A percentile compares a stretch with the other conserved stretches of the same genome.
Evolutionary conservation across 2,329 filamentous ascomycete species (phyloP).

Genomic region (Penicillium brevicompactum): DNA sequence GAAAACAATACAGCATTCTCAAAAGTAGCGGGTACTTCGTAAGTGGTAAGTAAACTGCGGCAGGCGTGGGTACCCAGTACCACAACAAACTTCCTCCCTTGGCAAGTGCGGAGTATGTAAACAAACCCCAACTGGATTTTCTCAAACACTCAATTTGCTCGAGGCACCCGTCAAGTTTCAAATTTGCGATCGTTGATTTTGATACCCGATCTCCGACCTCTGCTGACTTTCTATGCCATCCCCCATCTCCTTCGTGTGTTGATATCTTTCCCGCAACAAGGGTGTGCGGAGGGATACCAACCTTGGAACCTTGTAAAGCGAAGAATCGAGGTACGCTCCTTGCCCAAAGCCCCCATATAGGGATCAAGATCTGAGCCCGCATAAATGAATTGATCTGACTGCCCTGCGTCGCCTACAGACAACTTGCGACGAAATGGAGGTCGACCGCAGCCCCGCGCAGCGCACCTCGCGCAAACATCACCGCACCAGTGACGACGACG

Average conservation of each 20-base stretch:
- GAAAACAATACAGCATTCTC: slow-evolving; percentile 4
- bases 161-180: neutral
- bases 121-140: slow-evolving; percentile 16
- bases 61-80: slow-evolving; percentile 14
- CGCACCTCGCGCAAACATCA: slow-evolving; percentile 35
- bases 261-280: slow-evolving; percentile 13
- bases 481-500: slow-evolving; percentile 23
- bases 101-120: slow-evolving; percentile 29
- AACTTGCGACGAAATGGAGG: slow-evolving; percentile 15
- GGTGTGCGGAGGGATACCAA: slow-evolving; percentile 18
- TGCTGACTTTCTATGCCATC: slow-evolving; percentile 9
- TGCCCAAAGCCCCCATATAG: slow-evolving; percentile 6
- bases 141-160: slow-evolving; percentile 2
- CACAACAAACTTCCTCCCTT: slow-evolving; percentile 29
- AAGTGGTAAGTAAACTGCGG: neutral
- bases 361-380: slow-evolving; percentile 1
- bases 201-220: neutral
- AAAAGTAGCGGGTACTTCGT: slow-evolving; percentile 12
- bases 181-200: neutral
- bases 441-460: slow-evolving; percentile 19
- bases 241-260: neutral
- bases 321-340: slow-evolving; percentile 18
- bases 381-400: slow-evolving; percentile 14
- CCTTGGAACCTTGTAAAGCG: slow-evolving; percentile 6
- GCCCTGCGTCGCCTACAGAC: slow-evolving; percentile 11